These are phyloP conservation scores for Cicer chorassanicum DNA, from an alignment of 306 rosid genomes.

Conservation along the genomic window DNA sequence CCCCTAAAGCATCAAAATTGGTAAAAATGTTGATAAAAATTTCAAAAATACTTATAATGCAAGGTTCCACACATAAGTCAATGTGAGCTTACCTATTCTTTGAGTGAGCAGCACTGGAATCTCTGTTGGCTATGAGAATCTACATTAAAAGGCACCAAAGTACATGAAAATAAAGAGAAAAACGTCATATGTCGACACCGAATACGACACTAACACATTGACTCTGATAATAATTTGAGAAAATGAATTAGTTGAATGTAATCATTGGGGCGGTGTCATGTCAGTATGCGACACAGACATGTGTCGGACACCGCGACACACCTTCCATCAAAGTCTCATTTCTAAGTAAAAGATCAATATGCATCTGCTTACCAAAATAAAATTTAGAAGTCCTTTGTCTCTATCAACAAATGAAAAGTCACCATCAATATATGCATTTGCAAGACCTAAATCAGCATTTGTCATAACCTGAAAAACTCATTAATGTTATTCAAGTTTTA, in stretches of 20 bases:
- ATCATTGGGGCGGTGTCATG: no score
- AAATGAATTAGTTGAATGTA: no score
- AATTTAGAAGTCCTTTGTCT: conserved; percentile 60
- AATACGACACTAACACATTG: no score
- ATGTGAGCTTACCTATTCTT: conserved; percentile 51
- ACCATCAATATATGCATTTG: conserved; percentile 70
- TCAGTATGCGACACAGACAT: no score
- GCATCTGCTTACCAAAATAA: conserved; percentile 53
- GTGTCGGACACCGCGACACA: no score
- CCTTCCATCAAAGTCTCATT: no score
- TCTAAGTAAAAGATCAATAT: not conserved
- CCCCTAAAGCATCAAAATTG: conserved; percentile 54
- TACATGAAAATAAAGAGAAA: not conserved
- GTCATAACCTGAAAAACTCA: conserved; percentile 63
- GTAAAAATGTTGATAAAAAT: not conserved
- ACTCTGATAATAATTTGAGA: no score
- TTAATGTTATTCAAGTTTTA: not conserved
- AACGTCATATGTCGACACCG: not conserved
- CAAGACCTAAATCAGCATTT: conserved; percentile 75
- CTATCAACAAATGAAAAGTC: conserved; percentile 64
- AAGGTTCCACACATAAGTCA: not conserved
- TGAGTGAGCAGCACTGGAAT: conserved; percentile 24
- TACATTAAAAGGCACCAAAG: conserved; percentile 37
- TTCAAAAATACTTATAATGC: not conserved
- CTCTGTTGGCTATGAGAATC: conserved; percentile 75